A percentile compares a stretch with the other conserved stretches of the same genome.
These are phyloP conservation scores for Penicillium egyptiacum DNA, from an alignment of 495 filamentous ascomycete genomes.

Conservation along the genomic window DNA sequence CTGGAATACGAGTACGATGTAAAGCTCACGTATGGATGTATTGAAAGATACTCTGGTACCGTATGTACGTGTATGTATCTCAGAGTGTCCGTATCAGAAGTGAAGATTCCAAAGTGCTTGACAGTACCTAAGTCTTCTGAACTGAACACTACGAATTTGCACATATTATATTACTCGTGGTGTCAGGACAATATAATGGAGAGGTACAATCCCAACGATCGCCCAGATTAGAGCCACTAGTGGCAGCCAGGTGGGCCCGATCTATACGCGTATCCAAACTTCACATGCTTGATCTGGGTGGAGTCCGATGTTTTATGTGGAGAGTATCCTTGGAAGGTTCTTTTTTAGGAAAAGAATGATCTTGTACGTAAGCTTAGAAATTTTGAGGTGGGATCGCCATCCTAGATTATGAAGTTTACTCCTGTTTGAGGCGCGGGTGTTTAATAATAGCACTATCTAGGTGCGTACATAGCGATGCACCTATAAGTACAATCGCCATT, in stretches of 20 bases:
- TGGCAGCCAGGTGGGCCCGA: neutral
- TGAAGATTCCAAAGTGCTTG: neutral
- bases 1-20: neutral
- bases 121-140: neutral
- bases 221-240: neutral
- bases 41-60: neutral
- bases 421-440: no score
- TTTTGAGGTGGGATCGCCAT: no score
- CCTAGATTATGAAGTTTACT: no score
- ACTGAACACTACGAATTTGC: neutral
- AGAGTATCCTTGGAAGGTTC: no score
- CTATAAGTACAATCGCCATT: no score
- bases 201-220: neutral
- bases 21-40: neutral
- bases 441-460: conserved; percentile 12
- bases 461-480: no score
- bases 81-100: neutral
- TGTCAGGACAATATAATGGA: neutral
- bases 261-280: neutral
- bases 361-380: no score
- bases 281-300: no score
- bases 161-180: neutral
- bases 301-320: no score
- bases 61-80: neutral
- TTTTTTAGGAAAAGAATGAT: no score